Evolutionary conservation across 176 grass and related monocot genomes (phyloP).

Genomic region (Stipa capillata): DNA sequence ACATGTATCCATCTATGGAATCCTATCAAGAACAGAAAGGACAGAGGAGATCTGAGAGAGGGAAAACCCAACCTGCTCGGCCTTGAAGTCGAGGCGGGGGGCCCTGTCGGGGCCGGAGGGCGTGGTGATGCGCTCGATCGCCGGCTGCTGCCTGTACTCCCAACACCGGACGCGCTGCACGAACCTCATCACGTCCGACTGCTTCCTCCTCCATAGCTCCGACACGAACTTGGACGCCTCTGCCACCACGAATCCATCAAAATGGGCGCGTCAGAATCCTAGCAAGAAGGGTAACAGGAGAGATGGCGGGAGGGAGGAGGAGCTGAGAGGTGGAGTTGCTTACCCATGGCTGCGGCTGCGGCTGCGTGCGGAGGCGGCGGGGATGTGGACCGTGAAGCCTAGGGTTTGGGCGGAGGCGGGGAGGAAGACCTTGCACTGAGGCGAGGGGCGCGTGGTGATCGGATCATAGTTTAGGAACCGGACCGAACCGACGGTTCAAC

Average conservation of each 20-base stretch:
- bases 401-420: not conserved
- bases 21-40: too few species aligned
- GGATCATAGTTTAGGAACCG: too few species aligned
- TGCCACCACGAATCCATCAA: conserved; percentile 1
- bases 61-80: conserved; percentile 47
- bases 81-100: conserved; percentile 70
- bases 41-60: not conserved
- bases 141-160: conserved; percentile 56
- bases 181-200: conserved; percentile 60
- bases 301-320: not conserved
- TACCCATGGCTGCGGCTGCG: conserved; percentile 26
- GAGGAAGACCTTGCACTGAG: not conserved
- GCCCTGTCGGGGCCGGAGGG: conserved; percentile 59
- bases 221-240: conserved; percentile 69
- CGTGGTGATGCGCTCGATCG: conserved; percentile 43
- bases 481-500: too few species aligned
- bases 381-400: not conserved
- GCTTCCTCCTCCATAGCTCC: too few species aligned
- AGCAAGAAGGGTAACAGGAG: not conserved
- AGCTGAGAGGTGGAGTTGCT: not conserved
- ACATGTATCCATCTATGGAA: not conserved
- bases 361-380: conserved; percentile 1
- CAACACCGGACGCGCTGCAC: conserved; percentile 55
- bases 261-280: not conserved
- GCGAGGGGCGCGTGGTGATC: not conserved